These are phyloP conservation scores for Teratosphaeriaceae sp. DNA, from an alignment of 2,329 filamentous ascomycete genomes.

Conservation along the genomic window DNA sequence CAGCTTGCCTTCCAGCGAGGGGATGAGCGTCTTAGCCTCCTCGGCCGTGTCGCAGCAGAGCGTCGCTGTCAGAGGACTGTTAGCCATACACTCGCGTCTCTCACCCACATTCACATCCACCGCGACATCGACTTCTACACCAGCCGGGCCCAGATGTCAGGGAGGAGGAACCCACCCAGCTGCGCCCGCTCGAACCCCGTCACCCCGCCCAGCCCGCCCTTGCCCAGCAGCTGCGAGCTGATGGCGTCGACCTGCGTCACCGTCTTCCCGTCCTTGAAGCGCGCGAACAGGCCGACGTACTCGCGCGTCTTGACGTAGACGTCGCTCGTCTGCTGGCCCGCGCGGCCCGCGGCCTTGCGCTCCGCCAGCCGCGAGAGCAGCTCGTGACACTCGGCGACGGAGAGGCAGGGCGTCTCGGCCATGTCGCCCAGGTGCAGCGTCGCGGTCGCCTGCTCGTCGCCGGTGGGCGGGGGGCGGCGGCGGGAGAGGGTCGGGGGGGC, in stretches of 20 bases:
- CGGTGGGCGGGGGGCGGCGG: slow-evolving; percentile 60
- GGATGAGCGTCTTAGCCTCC: slow-evolving; percentile 94
- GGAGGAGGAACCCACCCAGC: slow-evolving; percentile 56
- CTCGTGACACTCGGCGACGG: slow-evolving; percentile 62
- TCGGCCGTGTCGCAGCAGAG: slow-evolving; percentile 89
- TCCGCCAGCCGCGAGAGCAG: slow-evolving; percentile 9
- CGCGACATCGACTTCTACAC: not conserved
- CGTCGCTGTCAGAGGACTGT: slow-evolving; percentile 73
- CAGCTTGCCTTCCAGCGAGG: slow-evolving; percentile 83
- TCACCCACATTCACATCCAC: not conserved
- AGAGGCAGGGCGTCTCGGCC: slow-evolving; percentile 82
- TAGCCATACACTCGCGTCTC: no score
- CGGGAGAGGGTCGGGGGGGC: slow-evolving; percentile 36
- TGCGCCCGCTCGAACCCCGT: slow-evolving; percentile 89
- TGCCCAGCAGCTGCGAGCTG: slow-evolving; percentile 50
- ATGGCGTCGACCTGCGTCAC: slow-evolving; percentile 64
- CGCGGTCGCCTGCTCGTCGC: slow-evolving; percentile 81
- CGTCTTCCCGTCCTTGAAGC: slow-evolving; percentile 94
- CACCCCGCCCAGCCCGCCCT: slow-evolving; percentile 14
- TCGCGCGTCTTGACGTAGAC: slow-evolving; percentile 48
- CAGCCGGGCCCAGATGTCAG: not conserved
- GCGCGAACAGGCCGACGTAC: slow-evolving; percentile 89
- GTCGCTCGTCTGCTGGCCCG: slow-evolving; percentile 44
- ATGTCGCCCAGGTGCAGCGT: slow-evolving; percentile 89
- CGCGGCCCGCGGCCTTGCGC: slow-evolving; percentile 3